Evolutionary conservation across 495 filamentous ascomycete genomes (phyloP), one percentile per base, ranked within the genome.

Genomic region (Penicillium mononematosum): DNA sequence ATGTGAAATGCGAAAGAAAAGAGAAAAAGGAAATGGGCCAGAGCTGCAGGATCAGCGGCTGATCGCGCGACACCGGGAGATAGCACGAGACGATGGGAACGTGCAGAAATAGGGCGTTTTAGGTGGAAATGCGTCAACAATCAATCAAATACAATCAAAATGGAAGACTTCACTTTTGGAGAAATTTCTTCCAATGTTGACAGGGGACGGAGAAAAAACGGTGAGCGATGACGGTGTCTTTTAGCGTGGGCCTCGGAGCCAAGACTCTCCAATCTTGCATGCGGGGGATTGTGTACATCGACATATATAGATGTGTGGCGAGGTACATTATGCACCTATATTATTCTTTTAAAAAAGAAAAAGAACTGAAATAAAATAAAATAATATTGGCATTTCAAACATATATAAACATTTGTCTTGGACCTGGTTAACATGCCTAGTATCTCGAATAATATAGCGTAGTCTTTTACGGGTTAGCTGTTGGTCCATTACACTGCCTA

Each of bases 11-110:
- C 54, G 39, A 47, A 55, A 45, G 43, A 38, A 32, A 29, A 42
- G 45, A 51, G 39, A 50, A 46, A 17, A 39, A 3, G 16, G 32
- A 53, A 61, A 60, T 51, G 45, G 50, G 50, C 50, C 25, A 53
- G 50, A 43, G 50, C 50, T 43, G 58, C 38, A 58, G 56, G 61
- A 67, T 69, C 64, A 63, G 60, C 62, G 61, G 66, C 53, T 65
- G 61, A 65, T 61, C 63, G 59, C 62, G 64, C 56, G 60, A 53
- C 58, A 0, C 63, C 47, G 54, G 60, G 52, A 60, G 59, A 58
- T 64, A 43, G 50, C 44, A 25, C 47, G 31, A 32, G 52, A 47
- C 52, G 41, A 58, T 48, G 53, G 58, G 59, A 60, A 42, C 55
- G 50, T 56, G 49, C 58, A 44, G 48, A 38, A 45, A 32, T 11